A percentile compares a stretch with the other conserved stretches of the same genome.
These are phyloP conservation scores for Marasmius sp. DNA, from an alignment of 1,284 basidiomycete genomes.

Conservation along the genomic window DNA sequence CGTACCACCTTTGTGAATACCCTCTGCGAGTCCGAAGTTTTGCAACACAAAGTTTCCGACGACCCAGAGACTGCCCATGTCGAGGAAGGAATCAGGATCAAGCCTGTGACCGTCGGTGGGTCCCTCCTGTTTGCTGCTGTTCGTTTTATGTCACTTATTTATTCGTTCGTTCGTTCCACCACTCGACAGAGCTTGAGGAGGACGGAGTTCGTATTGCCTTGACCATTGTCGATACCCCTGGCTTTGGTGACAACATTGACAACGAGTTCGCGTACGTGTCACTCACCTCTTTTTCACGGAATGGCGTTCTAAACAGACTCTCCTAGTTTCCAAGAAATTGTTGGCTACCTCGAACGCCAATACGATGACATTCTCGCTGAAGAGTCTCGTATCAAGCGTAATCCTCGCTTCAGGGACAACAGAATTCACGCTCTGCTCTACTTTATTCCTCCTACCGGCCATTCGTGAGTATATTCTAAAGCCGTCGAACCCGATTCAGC, in stretches of 20 bases:
- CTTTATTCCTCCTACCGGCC: slow-evolving; percentile 87
- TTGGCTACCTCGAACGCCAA: slow-evolving; percentile 96
- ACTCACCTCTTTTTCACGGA: slow-evolving; percentile 1
- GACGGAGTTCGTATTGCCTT: slow-evolving; percentile 97
- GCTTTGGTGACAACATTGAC: slow-evolving; percentile 98
- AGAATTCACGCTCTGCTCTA: slow-evolving; percentile 94
- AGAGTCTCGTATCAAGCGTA: slow-evolving; percentile 99
- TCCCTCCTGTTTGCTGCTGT: slow-evolving; percentile 16
- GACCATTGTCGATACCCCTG: slow-evolving; percentile 98
- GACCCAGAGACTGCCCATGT: slow-evolving; percentile 89
- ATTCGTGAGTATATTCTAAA: slow-evolving; percentile 45
- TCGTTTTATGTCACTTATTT: slow-evolving; percentile 2
- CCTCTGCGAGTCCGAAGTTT: slow-evolving; percentile 90
- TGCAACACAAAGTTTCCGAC: slow-evolving; percentile 85
- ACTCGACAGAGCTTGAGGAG: slow-evolving; percentile 85
- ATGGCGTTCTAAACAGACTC: background rate
- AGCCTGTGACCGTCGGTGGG: slow-evolving; percentile 92
- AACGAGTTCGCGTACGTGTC: slow-evolving; percentile 91
- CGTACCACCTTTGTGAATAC: slow-evolving; percentile 99
- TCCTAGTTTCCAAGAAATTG: slow-evolving; percentile 90
- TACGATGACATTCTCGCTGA: slow-evolving; percentile 99
- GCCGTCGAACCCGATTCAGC: slow-evolving; percentile 7
- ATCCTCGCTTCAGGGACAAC: slow-evolving; percentile 98
- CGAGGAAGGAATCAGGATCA: slow-evolving; percentile 95
- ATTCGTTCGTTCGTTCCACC: slow-evolving; percentile 10